Evolutionary conservation across 148 eudicot species (phyloP).

Genomic region (Vaccinium corymbosum): DNA sequence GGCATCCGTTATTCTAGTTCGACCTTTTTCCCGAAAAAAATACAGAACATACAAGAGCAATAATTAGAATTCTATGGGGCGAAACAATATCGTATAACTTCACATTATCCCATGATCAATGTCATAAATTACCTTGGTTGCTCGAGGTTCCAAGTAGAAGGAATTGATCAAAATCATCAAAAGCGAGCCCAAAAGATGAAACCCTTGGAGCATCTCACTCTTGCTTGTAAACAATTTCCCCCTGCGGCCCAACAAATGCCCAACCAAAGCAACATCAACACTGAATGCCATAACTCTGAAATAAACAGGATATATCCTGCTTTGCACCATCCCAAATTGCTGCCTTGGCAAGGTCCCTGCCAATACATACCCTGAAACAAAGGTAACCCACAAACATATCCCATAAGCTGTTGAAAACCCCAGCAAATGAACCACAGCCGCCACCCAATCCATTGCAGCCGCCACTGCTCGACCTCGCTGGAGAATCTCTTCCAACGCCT

Average conservation of each 20-base stretch:
- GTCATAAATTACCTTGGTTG: conserved; percentile 56
- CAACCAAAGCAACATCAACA: conserved; percentile 52
- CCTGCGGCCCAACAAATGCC: conserved; percentile 44
- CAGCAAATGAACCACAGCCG: conserved; percentile 41
- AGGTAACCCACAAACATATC: conserved; percentile 76
- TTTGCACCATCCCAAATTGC: conserved; percentile 79
- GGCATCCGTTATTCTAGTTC: too few species aligned
- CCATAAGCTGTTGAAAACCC: conserved; percentile 73
- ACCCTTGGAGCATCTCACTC: conserved; percentile 39
- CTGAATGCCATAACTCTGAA: conserved; percentile 62
- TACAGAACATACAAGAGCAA: too few species aligned
- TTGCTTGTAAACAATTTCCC: conserved; percentile 5
- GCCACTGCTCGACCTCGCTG: conserved; percentile 28
- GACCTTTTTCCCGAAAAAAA: too few species aligned
- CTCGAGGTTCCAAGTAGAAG: conserved; percentile 66
- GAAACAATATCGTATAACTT: not conserved
- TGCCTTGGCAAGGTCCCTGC: conserved; percentile 59
- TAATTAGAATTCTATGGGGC: too few species aligned
- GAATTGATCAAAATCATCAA: conserved; percentile 52
- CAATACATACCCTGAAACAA: conserved; percentile 63
- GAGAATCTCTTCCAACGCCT: conserved; percentile 31
- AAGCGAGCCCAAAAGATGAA: conserved; percentile 42
- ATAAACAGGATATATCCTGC: conserved; percentile 78
- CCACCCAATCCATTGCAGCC: conserved; percentile 16
- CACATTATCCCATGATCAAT: not conserved